Evolutionary conservation across 139 green algal genomes (phyloP), one percentile per base, ranked within the genome.

Genomic region (Chlamydomonas sp.): DNA sequence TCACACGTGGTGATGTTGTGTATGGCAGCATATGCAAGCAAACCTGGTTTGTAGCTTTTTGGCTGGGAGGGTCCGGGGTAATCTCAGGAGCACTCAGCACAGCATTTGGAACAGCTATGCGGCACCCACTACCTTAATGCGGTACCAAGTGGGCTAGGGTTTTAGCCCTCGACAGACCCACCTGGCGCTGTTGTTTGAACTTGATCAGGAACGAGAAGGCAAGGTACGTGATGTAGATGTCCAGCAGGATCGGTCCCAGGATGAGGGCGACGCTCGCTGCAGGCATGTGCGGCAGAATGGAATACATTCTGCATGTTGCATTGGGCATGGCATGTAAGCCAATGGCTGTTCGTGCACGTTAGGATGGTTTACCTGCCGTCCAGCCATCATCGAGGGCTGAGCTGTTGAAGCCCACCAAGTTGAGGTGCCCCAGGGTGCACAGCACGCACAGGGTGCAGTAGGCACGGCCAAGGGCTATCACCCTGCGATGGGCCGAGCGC

Each of bases 151-250:
- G 15, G 57, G 4, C 15, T 18, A 17, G 63, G 5, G 31, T 5
- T n/a, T 18, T 9, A 18, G 71, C 71, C 79, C 15, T 64, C 63
- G 31, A 3, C 20, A 3, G 6, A 14, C 80, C 1, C 84, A 89
- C 84, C 76, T 80, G 60, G 58, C 77, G 85, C 78, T 89, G 85
- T 60, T 89, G 59, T 18, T 80, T 49, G 10, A 89, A 58, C 68
- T 89, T 89, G 2, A 5, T 2, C 60, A 80, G n/a, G n/a, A 89
- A 9, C 31, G 68, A 80, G 77, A 77, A 89, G 9, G 85, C 85
- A 67, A 89, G 77, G 77, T 89, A 89, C 14, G 57, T 16, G 59
- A 84, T 63, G 77, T 89, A 89, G 67, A 61, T 79, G 85, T 89
- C 85, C 67, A 69, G 85, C n/a, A 49, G 3, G 18, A 89, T 61